These are phyloP conservation scores for Diaporthe australafricana DNA, from an alignment of 2,329 filamentous ascomycete genomes.

Conservation along the genomic window DNA sequence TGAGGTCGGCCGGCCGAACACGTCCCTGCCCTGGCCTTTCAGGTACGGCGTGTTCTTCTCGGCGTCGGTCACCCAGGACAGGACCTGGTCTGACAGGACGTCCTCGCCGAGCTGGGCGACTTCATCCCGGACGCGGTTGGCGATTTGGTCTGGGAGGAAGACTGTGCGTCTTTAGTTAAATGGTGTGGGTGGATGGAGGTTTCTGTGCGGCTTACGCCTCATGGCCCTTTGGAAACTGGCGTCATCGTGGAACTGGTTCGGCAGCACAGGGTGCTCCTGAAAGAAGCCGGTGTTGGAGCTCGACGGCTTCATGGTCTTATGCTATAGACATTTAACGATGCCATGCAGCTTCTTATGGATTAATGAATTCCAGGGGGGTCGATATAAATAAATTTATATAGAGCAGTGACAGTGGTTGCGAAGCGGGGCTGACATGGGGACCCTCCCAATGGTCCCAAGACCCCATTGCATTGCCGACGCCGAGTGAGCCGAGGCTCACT, in stretches of 20 bases:
- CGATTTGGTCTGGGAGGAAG: slow-evolving; percentile 59
- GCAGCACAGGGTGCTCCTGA: slow-evolving; percentile 62
- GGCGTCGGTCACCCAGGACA: slow-evolving; percentile 70
- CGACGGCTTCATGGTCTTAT: slow-evolving; percentile 54
- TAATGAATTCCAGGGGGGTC: too few relatives aligned
- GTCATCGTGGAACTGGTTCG: slow-evolving; percentile 69
- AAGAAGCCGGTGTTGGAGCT: slow-evolving; percentile 65
- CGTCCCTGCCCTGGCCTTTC: slow-evolving; percentile 65
- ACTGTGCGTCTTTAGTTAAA: slow-evolving; percentile 49
- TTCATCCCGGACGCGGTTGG: slow-evolving; percentile 57
- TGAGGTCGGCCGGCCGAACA: slow-evolving; percentile 70
- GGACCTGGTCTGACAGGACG: slow-evolving; percentile 65
- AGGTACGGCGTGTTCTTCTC: slow-evolving; percentile 74
- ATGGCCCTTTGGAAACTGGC: slow-evolving; percentile 63
- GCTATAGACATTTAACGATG: too few relatives aligned
- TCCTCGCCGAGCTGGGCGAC: slow-evolving; percentile 57
- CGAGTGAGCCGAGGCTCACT: too few relatives aligned
- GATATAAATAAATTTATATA: too few relatives aligned
- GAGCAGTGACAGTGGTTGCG: too few relatives aligned
- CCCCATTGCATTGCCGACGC: too few relatives aligned
- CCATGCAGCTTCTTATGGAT: too few relatives aligned
- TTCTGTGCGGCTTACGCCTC: slow-evolving; percentile 53
- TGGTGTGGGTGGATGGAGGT: background rate
- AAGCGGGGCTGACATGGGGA: too few relatives aligned
- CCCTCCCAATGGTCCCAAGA: too few relatives aligned